Percentiles rank a stretch among this genome's conserved stretches.
Conservation (phyloP, 306 rosid genomes). For the Pterocarpus santalinus region DNA sequence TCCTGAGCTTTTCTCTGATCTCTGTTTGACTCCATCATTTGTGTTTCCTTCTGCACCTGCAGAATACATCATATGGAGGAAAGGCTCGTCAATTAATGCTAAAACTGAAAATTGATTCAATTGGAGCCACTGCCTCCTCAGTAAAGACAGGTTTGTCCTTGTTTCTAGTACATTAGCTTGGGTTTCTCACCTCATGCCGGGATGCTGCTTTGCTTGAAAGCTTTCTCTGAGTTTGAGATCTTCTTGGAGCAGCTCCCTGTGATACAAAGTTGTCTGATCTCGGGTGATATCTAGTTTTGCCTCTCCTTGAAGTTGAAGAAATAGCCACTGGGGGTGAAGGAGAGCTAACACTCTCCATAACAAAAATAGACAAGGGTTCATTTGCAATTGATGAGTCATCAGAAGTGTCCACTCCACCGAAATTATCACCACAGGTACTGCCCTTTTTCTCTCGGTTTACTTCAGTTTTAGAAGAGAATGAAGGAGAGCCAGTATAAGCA, state of each 20-base stretch:
- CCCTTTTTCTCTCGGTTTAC: neutral
- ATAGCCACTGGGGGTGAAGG: neutral
- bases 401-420: neutral
- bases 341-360: neutral
- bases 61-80: conserved; percentile 25
- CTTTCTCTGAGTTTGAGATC: conserved; percentile 24
- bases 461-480: neutral
- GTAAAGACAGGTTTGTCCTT: conserved; percentile 7
- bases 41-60: neutral
- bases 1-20: too few relatives aligned
- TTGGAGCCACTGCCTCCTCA: neutral
- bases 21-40: too few relatives aligned
- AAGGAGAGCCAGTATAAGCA: neutral
- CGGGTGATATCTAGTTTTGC: conserved; percentile 1
- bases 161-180: neutral
- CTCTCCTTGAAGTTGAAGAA: neutral
- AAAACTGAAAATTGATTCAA: neutral
- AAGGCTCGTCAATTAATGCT: neutral
- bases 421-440: neutral
- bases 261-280: neutral
- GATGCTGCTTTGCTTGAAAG: neutral
- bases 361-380: neutral
- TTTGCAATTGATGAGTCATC: neutral
- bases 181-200: conserved; percentile 54
- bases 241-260: conserved; percentile 25